phyloP scores from a whole-genome alignment of 768 basidiomycete species.

The Sutorius australiensis region DNA sequence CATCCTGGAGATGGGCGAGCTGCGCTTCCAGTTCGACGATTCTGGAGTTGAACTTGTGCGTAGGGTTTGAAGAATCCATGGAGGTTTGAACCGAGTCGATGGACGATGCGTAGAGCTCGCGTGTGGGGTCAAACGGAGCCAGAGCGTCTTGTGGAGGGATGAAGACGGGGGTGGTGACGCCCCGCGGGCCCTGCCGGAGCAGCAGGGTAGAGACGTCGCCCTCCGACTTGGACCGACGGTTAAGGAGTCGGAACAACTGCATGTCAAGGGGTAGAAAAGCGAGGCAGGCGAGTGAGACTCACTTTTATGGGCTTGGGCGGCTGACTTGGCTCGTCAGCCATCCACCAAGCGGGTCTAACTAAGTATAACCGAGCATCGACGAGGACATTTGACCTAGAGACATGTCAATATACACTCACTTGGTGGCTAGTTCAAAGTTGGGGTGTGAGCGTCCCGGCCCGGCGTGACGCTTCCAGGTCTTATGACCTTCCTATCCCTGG shows the following conservation, averaged over 20 bases:
- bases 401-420: background rate
- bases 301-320: conserved; percentile 18
- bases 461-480: background rate
- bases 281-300: background rate
- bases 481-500: background rate
- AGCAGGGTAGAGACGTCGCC: conserved; percentile 32
- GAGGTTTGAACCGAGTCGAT: background rate
- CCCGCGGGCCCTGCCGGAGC: background rate
- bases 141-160: conserved; percentile 19
- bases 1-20: conserved; percentile 11
- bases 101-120: conserved; percentile 18
- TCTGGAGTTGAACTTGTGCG: conserved; percentile 2
- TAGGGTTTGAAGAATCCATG: background rate
- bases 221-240: conserved; percentile 48
- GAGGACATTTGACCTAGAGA: background rate
- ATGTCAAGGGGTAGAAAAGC: conserved; percentile 22
- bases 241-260: conserved; percentile 47
- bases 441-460: background rate
- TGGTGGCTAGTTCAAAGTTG: no score
- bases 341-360: conserved; percentile 1
- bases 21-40: conserved; percentile 13
- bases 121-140: conserved; percentile 24
- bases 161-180: conserved; percentile 19
- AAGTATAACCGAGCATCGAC: background rate
- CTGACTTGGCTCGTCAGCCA: conserved; percentile 21